These are phyloP conservation scores for Mycena indigotica DNA, from an alignment of 768 basidiomycete species.

Conservation along the genomic window DNA sequence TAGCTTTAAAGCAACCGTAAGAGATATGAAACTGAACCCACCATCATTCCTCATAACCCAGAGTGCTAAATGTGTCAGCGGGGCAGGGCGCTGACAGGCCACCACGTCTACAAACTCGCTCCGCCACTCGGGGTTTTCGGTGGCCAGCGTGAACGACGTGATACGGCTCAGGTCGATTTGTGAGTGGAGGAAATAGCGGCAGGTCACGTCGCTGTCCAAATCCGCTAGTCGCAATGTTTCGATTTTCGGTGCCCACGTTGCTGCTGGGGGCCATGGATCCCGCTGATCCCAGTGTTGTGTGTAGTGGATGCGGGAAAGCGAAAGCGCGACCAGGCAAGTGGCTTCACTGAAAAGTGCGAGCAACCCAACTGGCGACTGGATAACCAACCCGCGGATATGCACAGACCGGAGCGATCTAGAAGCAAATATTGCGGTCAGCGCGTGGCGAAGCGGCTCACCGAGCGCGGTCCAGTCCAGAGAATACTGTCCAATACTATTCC, in stretches of 20 bases:
- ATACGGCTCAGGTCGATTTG: background rate
- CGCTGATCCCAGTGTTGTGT: background rate
- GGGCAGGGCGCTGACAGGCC: background rate
- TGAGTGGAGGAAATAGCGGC: background rate
- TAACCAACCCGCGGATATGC: background rate
- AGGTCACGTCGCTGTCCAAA: background rate
- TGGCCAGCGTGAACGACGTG: background rate
- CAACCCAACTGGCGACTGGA: background rate
- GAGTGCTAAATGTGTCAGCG: background rate
- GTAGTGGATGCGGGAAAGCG: background rate
- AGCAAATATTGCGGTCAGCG: background rate
- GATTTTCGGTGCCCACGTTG: background rate
- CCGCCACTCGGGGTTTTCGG: background rate
- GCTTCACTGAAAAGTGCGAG: background rate
- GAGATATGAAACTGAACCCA: background rate
- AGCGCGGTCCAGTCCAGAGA: background rate
- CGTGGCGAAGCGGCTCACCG: background rate
- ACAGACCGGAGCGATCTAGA: background rate
- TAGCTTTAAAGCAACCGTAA: background rate
- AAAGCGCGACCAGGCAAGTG: background rate
- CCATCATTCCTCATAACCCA: background rate
- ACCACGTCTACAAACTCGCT: background rate
- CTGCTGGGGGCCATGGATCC: background rate
- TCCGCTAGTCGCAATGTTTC: background rate
- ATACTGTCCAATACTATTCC: background rate